A percentile compares a stretch with the other conserved stretches of the same genome.
These are phyloP conservation scores for Blastobotrys illinoisensis DNA, from an alignment of 1,139 yeast species.

Conservation along the genomic window DNA sequence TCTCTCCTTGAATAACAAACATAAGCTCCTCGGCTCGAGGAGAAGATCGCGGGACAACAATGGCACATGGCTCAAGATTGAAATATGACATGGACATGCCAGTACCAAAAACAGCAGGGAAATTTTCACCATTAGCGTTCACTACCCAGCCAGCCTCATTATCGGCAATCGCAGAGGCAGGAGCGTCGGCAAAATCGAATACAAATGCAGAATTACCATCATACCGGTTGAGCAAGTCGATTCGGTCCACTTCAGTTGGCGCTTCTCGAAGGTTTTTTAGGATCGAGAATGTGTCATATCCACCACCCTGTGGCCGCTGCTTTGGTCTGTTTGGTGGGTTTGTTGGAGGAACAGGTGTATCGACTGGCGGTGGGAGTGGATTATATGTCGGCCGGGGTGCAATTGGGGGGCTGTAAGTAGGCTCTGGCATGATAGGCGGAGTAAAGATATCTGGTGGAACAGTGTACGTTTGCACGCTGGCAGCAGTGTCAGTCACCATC, in stretches of 20 bases:
- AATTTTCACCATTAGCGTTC: conserved; percentile 19
- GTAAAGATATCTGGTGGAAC: neutral
- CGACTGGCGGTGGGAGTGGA: neutral
- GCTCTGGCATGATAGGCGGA: conserved; percentile 1
- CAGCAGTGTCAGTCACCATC: neutral
- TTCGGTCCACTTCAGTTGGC: conserved; percentile 14
- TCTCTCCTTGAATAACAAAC: conserved; percentile 19
- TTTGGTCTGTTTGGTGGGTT: neutral
- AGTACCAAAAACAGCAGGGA: conserved; percentile 21
- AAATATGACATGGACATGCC: conserved; percentile 19
- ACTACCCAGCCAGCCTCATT: conserved; percentile 19
- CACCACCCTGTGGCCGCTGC: neutral
- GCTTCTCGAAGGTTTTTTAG: conserved; percentile 12
- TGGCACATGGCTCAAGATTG: conserved; percentile 21
- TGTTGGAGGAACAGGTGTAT: neutral
- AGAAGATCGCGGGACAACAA: conserved; percentile 22
- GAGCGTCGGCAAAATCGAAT: conserved; percentile 22
- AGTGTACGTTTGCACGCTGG: neutral
- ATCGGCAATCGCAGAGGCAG: conserved; percentile 14
- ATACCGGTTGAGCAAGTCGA: conserved; percentile 14
- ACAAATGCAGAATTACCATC: conserved; percentile 19
- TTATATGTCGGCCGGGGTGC: neutral
- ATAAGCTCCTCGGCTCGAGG: conserved; percentile 23
- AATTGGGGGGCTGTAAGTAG: neutral
- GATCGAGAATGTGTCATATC: conserved; percentile 1